Percentiles rank a stretch among this genome's conserved stretches.
These are phyloP conservation scores for Ceratonia siliqua DNA, from an alignment of 306 rosid species.

Conservation along the genomic window DNA sequence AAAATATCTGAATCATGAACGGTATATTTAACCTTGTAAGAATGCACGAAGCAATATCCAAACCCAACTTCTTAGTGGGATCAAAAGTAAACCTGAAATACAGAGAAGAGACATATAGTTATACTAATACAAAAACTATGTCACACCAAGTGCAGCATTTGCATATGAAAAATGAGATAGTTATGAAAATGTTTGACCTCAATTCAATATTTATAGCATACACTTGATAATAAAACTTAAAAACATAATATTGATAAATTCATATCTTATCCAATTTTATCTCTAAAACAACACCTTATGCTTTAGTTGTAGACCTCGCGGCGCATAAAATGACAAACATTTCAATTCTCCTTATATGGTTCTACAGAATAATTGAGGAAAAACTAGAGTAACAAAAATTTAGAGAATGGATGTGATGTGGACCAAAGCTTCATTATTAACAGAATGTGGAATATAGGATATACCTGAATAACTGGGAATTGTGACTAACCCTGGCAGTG, in stretches of 20 bases:
- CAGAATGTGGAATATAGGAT: neutral
- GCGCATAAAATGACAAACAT: neutral
- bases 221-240: neutral
- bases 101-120: conserved; percentile 19
- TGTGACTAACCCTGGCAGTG: conserved; percentile 69
- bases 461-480: conserved; percentile 67
- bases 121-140: neutral
- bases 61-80: conserved; percentile 59
- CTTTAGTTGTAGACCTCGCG: neutral
- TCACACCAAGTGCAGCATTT: conserved; percentile 12
- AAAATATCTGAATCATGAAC: neutral
- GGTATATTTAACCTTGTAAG: conserved; percentile 54
- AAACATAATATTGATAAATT: neutral
- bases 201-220: neutral
- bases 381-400: neutral
- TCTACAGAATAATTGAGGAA: neutral
- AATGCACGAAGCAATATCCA: conserved; percentile 64
- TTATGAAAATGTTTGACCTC: conserved; percentile 8
- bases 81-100: conserved; percentile 70
- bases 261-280: neutral
- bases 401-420: neutral
- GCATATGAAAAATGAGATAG: conserved; percentile 26
- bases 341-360: neutral
- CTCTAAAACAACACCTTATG: neutral
- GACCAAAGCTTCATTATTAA: neutral